phyloP scores from a whole-genome alignment of 176 grass and related monocot species.

The Zizania latifolia region DNA sequence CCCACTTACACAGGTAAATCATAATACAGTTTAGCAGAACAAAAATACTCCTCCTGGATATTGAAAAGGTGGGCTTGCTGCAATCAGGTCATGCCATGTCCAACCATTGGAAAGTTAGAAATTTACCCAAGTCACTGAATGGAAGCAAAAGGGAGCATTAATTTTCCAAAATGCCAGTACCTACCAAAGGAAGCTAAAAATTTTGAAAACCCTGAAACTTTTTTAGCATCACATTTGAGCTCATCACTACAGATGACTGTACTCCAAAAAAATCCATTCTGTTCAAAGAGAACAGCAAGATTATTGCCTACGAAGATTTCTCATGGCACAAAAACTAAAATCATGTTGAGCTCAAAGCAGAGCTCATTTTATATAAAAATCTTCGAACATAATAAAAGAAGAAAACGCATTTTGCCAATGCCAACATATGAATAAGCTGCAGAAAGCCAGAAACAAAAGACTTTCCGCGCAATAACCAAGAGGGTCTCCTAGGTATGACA shows the following conservation, averaged over 20 bases:
- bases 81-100: not conserved
- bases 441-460: not conserved
- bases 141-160: not conserved
- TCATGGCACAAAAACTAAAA: not conserved
- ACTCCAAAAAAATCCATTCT: not conserved
- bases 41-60: not conserved
- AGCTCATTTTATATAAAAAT: not conserved
- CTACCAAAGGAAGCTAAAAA: not conserved
- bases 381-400: not conserved
- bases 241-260: not conserved
- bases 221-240: not conserved
- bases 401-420: slow-evolving; percentile 3
- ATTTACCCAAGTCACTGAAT: not conserved
- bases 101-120: not conserved
- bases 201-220: not conserved
- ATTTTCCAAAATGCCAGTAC: not conserved
- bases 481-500: not conserved
- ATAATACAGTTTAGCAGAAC: not conserved
- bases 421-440: not conserved
- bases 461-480: not conserved
- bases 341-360: not conserved
- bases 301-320: not conserved
- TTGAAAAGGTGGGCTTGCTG: not conserved
- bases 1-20: not conserved
- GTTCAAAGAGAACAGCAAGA: not conserved